Evolutionary conservation across 2,329 filamentous ascomycete species (phyloP).

Genomic region (Aspergillus terreus): DNA sequence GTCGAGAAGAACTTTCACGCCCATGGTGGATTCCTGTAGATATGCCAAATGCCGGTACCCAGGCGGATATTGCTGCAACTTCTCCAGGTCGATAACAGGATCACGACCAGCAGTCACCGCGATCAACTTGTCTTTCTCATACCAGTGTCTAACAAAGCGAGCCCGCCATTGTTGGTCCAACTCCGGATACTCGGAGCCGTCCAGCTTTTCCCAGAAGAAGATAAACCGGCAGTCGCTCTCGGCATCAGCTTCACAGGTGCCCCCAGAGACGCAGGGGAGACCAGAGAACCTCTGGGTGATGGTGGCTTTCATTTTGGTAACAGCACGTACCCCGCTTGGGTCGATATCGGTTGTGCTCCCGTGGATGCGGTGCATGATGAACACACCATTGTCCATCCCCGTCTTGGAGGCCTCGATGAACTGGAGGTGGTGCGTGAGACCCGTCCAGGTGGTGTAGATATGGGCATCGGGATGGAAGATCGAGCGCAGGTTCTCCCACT

Average conservation of each 20-base stretch:
- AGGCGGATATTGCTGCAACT: slow-evolving; percentile 38
- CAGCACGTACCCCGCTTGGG: slow-evolving; percentile 35
- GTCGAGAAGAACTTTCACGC: slow-evolving; percentile 41
- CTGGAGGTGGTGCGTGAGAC: slow-evolving; percentile 37
- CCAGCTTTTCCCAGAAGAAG: slow-evolving; percentile 44
- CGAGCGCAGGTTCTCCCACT: slow-evolving; percentile 51
- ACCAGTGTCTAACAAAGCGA: slow-evolving; percentile 47
- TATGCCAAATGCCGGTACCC: slow-evolving; percentile 46
- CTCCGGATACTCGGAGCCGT: background rate
- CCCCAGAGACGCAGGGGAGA: slow-evolving; percentile 19
- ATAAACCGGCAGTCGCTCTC: slow-evolving; percentile 48
- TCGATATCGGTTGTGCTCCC: slow-evolving; percentile 44
- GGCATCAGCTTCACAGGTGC: slow-evolving; percentile 42
- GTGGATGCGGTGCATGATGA: slow-evolving; percentile 55
- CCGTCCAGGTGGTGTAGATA: slow-evolving; percentile 52
- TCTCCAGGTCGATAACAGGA: slow-evolving; percentile 40
- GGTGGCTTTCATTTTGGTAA: slow-evolving; percentile 51
- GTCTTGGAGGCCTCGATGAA: slow-evolving; percentile 51
- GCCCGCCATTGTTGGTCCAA: slow-evolving; percentile 41
- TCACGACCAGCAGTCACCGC: slow-evolving; percentile 43
- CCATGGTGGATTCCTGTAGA: slow-evolving; percentile 46
- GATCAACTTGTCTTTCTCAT: slow-evolving; percentile 53
- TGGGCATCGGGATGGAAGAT: slow-evolving; percentile 49
- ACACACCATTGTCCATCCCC: slow-evolving; percentile 50
- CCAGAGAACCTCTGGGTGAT: slow-evolving; percentile 48